Base-by-base conservation (phyloP, 2,329 filamentous ascomycete species). In the Aspergillus sp. region DNA sequence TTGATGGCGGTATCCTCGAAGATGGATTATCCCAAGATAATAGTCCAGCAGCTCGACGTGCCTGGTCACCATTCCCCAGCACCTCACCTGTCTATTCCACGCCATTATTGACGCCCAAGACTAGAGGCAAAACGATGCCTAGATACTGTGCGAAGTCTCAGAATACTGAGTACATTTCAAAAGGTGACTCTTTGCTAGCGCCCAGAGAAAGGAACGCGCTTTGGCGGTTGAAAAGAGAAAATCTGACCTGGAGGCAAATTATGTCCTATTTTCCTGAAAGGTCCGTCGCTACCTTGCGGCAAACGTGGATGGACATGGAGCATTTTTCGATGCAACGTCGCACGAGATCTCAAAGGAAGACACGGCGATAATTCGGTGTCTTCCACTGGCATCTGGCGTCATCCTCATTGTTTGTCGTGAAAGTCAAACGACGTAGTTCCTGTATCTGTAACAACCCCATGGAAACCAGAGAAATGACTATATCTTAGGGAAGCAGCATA, bases 241-340 rank as follows among this genome's bases (percentile, higher is more conserved):
- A 55, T 55, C 42, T 55, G 34, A 55, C 45, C 42, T 48, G 30
- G 45, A 55, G 42, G 37, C 45, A 55, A 55, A 55, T 55, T 42
- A 55, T 55, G 52, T 30, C 17, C 37, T 11, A 48, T 55, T 55
- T 55, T 39, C 52, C 52, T 49, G 44, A 41, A 40, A 55, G 49
- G 52, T 33, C 52, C n/a, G 45, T 55, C 33, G 19, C 42, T 48
- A 34, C 42, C 52, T 55, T 55, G 44, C 30, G 34, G 47, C 42
- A 55, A 55, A 20, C 44, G 24, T 55, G 13, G 45, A 55, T 39
- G 24, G 52, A 55, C 34, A 55, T 55, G 5, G 30, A 55, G 45
- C 15, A 55, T 55, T 55, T 44, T 42, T 55, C 13, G 6, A 30
- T 55, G 20, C 30, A 48, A 48, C 19, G 20, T 49, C 27, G 42